phyloP scores from a whole-genome alignment of 2,329 filamentous ascomycete genomes.

The Hymenoscyphus infarciens region DNA sequence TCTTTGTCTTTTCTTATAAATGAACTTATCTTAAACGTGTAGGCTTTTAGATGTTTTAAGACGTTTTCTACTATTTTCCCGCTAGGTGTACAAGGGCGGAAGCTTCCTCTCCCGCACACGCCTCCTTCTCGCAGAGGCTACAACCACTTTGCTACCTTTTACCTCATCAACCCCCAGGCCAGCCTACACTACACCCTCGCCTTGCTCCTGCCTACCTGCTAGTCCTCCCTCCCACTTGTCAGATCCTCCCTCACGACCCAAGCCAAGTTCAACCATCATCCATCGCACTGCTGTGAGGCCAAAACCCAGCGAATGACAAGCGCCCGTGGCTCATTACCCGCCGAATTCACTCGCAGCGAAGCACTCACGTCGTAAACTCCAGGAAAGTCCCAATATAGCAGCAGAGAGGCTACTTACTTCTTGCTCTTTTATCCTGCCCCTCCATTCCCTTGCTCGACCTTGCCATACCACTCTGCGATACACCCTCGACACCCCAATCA shows the following conservation, averaged over 20 bases:
- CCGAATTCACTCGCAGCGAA: slow-evolving; percentile 16
- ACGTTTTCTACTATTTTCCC: not conserved
- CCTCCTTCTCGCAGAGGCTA: not conserved
- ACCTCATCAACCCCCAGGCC: too few relatives aligned
- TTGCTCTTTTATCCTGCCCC: not conserved
- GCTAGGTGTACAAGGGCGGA: not conserved
- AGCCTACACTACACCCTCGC: not conserved
- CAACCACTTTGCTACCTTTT: not conserved
- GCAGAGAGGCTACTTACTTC: slow-evolving; percentile 7
- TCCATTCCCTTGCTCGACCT: slow-evolving; percentile 24
- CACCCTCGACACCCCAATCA: slow-evolving; percentile 4
- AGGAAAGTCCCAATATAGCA: slow-evolving; percentile 24
- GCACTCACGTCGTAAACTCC: slow-evolving; percentile 26
- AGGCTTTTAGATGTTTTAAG: not conserved
- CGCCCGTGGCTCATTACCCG: slow-evolving; percentile 21
- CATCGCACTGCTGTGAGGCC: slow-evolving; percentile 18
- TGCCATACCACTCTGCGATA: slow-evolving; percentile 17
- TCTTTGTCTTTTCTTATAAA: not conserved
- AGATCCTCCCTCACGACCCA: not conserved
- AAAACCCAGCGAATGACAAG: slow-evolving; percentile 22
- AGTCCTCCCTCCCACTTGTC: not conserved
- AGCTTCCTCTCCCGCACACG: not conserved
- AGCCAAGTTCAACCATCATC: not conserved
- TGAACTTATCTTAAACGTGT: not conserved
- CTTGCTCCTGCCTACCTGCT: not conserved